Percentiles rank a stretch among this genome's conserved stretches.
These are phyloP conservation scores for Metschnikowia sp. DNA, from an alignment of 805 yeast species.

Conservation along the genomic window DNA sequence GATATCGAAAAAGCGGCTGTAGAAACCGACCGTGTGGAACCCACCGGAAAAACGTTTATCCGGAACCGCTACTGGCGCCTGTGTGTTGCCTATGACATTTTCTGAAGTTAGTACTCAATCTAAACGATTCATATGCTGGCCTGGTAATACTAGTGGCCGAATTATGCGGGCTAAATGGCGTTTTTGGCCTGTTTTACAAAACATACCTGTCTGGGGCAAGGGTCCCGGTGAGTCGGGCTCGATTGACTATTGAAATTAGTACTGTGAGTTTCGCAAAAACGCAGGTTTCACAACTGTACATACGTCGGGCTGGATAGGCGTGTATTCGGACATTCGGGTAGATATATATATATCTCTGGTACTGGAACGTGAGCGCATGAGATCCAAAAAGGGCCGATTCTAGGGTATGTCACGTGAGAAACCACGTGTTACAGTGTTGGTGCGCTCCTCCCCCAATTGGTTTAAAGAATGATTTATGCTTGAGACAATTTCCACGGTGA, in stretches of 20 bases:
- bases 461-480: too few species aligned
- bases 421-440: too few species aligned
- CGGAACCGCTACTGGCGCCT: background rate
- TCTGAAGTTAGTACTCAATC: background rate
- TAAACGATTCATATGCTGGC: too few species aligned
- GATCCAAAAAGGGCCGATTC: too few species aligned
- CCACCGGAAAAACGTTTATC: background rate
- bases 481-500: too few species aligned
- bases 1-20: constrained; percentile 65
- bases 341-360: too few species aligned
- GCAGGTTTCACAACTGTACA: background rate
- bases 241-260: constrained; percentile 8
- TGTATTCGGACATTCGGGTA: constrained; percentile 8
- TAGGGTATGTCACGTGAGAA: too few species aligned
- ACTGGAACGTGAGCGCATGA: too few species aligned
- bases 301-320: constrained; percentile 12
- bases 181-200: too few species aligned
- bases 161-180: too few species aligned
- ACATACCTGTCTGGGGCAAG: constrained; percentile 4
- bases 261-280: background rate
- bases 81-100: constrained; percentile 6
- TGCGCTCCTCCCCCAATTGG: too few species aligned
- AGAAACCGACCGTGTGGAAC: constrained; percentile 54
- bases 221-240: constrained; percentile 8
- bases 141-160: too few species aligned